Conservation (phyloP, 345 rosid genomes). For the Eucalyptus virginea region DNA sequence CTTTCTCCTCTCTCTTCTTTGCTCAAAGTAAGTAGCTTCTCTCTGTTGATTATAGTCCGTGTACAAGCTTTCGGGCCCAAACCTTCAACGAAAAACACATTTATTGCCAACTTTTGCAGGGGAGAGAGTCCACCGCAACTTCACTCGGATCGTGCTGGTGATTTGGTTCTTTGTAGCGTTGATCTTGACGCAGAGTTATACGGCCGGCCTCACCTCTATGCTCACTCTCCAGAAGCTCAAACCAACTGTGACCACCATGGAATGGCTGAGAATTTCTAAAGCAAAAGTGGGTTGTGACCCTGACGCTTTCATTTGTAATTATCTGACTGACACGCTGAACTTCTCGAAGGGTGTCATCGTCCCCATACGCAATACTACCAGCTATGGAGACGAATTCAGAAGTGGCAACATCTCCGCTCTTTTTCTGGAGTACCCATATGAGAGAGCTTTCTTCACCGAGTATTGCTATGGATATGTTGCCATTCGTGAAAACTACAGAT, state of each 20-base stretch:
- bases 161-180: conserved; percentile 50
- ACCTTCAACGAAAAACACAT: not conserved
- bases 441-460: conserved; percentile 13
- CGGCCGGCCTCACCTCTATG: conserved; percentile 43
- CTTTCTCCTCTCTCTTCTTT: conserved; percentile 38
- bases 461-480: conserved; percentile 21
- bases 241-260: conserved; percentile 17
- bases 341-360: conserved; percentile 4
- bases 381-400: not conserved
- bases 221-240: conserved; percentile 28
- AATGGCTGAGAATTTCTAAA: conserved; percentile 6
- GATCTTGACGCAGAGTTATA: conserved; percentile 47
- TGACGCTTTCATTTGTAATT: conserved; percentile 22
- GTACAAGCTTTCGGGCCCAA: not conserved
- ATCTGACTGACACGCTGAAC: conserved; percentile 4
- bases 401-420: conserved; percentile 18
- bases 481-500: conserved; percentile 6
- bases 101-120: conserved; percentile 3
- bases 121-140: conserved; percentile 18
- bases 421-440: conserved; percentile 43
- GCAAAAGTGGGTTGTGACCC: conserved; percentile 30
- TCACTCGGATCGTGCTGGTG: conserved; percentile 28
- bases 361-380: not conserved
- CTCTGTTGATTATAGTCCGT: not conserved
- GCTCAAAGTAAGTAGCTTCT: conserved; percentile 33